Percentiles rank a stretch among this genome's conserved stretches.
These are phyloP conservation scores for Globisporangium heterothallicum DNA, from an alignment of 352 stramenopile species.

Conservation along the genomic window DNA sequence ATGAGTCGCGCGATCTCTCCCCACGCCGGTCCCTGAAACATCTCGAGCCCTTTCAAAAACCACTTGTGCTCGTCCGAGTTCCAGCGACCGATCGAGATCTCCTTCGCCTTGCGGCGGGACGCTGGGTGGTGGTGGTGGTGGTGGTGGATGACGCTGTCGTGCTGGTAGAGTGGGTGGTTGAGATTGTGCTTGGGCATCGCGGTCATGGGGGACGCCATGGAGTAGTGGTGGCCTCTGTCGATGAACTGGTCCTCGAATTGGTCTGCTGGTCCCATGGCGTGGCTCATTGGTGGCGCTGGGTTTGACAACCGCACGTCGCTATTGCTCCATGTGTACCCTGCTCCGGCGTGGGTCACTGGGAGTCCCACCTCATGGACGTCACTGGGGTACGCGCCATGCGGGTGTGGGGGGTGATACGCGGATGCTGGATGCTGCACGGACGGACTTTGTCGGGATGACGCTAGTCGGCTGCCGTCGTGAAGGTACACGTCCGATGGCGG, in stretches of 20 bases:
- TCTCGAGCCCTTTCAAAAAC: constrained; percentile 78
- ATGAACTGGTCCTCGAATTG: constrained; percentile 2
- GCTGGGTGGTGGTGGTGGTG: constrained; percentile 1
- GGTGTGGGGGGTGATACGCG: not conserved
- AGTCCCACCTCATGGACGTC: not conserved
- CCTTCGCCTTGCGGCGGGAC: constrained; percentile 28
- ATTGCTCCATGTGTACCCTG: constrained; percentile 1
- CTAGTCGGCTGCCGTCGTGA: constrained; percentile 4
- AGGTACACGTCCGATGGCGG: constrained; percentile 1
- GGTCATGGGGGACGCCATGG: too few species aligned
- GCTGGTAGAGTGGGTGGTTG: not conserved
- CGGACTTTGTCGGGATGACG: not conserved
- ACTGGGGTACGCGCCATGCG: not conserved
- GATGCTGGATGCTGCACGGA: not conserved
- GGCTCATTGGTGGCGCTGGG: not conserved
- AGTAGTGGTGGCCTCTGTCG: too few species aligned
- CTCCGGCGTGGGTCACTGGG: not conserved
- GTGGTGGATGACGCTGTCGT: not conserved
- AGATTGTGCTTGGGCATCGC: too few species aligned
- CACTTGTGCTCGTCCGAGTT: constrained; percentile 67
- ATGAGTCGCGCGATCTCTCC: constrained; percentile 82
- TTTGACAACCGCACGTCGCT: not conserved
- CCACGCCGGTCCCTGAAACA: constrained; percentile 75
- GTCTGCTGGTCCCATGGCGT: not conserved
- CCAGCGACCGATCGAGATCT: constrained; percentile 74